These are phyloP conservation scores for Colletotrichum sp. DNA, from an alignment of 2,329 filamentous ascomycete species.

Conservation along the genomic window DNA sequence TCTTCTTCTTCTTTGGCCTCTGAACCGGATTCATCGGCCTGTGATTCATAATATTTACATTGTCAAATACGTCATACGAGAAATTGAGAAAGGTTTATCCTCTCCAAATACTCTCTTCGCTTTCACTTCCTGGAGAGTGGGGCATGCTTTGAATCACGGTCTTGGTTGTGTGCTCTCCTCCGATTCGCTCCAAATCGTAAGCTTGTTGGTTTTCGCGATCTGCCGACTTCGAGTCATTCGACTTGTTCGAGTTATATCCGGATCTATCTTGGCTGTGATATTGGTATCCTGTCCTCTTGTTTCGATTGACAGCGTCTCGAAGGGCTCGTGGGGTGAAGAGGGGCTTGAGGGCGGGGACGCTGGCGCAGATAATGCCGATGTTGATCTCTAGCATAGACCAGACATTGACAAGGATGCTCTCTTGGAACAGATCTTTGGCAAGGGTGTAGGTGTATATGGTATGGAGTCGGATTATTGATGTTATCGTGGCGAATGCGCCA, in stretches of 20 bases:
- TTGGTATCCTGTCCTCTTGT: background rate
- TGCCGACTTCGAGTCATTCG: background rate
- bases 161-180: background rate
- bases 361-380: constrained; percentile 53
- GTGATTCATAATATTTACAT: background rate
- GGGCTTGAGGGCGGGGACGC: constrained; percentile 54
- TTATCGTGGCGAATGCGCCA: constrained; percentile 40
- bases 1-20: background rate
- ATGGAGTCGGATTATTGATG: constrained; percentile 43
- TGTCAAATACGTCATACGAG: background rate
- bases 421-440: constrained; percentile 38
- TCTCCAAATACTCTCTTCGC: constrained; percentile 5
- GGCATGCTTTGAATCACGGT: background rate
- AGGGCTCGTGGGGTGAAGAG: constrained; percentile 38
- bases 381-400: constrained; percentile 56
- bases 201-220: background rate
- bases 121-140: background rate
- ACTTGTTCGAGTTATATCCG: background rate
- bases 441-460: constrained; percentile 42
- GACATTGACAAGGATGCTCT: constrained; percentile 40
- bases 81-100: background rate
- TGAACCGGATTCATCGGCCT: background rate
- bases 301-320: background rate
- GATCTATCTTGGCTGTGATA: background rate
- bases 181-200: background rate